Evolutionary conservation across 1,284 basidiomycete species (phyloP).

Genomic region (Tranzscheliella williamsii): DNA sequence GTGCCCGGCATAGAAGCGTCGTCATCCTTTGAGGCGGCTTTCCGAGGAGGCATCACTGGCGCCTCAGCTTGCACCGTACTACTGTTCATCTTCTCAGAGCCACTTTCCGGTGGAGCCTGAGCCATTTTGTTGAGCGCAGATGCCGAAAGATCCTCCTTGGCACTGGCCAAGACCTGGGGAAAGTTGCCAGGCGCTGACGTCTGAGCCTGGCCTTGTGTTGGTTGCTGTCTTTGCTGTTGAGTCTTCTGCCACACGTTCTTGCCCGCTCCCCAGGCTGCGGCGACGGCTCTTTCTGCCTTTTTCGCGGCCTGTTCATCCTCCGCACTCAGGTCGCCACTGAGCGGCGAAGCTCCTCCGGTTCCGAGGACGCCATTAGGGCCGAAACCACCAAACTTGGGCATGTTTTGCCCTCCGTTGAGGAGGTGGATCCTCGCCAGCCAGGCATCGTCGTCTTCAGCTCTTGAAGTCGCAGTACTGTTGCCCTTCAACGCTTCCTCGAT

Average conservation of each 20-base stretch:
- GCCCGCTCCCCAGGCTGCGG: slow-evolving; percentile 37
- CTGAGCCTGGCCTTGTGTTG: no score
- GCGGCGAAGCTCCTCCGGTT: not conserved
- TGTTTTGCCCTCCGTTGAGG: slow-evolving; percentile 52
- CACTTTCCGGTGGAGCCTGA: no score
- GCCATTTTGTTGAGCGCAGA: no score
- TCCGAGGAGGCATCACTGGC: no score
- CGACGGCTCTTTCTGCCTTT: slow-evolving; percentile 38
- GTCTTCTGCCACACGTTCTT: slow-evolving; percentile 36
- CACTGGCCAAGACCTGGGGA: no score
- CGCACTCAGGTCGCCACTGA: slow-evolving; percentile 1
- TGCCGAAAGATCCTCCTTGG: no score
- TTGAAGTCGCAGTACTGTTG: slow-evolving; percentile 11
- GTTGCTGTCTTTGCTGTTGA: slow-evolving; percentile 14
- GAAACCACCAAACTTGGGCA: slow-evolving; percentile 33
- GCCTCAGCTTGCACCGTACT: no score
- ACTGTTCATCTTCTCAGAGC: no score
- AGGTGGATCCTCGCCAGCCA: slow-evolving; percentile 54
- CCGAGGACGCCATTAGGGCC: slow-evolving; percentile 14
- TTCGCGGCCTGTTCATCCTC: slow-evolving; percentile 33
- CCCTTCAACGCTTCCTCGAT: slow-evolving; percentile 33
- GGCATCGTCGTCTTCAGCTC: slow-evolving; percentile 41
- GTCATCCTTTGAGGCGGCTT: no score
- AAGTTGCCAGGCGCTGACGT: no score
- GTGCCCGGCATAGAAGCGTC: no score